Evolutionary conservation across 345 rosid genomes (phyloP), one percentile per base, ranked within the genome.

Genomic region (Salix suchowensis): DNA sequence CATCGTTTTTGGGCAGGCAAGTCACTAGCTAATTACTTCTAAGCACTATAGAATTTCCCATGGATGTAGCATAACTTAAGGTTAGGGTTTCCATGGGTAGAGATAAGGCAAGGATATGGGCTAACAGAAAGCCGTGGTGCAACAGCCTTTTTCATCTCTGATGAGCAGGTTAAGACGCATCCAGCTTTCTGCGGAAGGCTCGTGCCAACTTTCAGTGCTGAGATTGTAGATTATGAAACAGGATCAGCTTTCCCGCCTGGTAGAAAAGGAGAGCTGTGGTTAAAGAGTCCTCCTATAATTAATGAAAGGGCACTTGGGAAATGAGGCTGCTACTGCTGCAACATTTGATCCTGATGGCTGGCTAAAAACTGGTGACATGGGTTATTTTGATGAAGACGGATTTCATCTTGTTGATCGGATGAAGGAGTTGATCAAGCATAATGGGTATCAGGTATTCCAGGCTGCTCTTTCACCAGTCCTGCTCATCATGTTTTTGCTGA

Each of bases 391-490:
- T 60, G 85, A 81, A 28, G 85, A 86, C 66, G 95, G 91, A 21
- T 88, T 76, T 21, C 83, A 85, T 21, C 76, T 89, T 69, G 88
- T 89, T 70, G 92, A 89, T 71, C 79, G 91, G 80, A 88, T 89
- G 3, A 91, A 89, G 83, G 95, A 91, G 75, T 90, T 91, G 32
- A 91, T 89, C 81, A 91, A 89, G 86, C 91, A 89, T 16, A 91
- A 91, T 32, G 91, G 88, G 8, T 91, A 85, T 76, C 92, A 88
- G 90, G 91, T 89, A 72, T 48, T 54, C 6, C 32, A 23, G 26
- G 21, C 8, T 28, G 30, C 18, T 18, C 4, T 50, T 65, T 48
- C 23, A 62, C 55, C 36, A 39, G 5, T 11, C 67, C 34, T 46
- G 4, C 24, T 54, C 42, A 66, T 34, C 23, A 28, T 46, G 64